Evolutionary conservation across 208 protist species (phyloP).

Genomic region (Tritrichomonas musculus): DNA sequence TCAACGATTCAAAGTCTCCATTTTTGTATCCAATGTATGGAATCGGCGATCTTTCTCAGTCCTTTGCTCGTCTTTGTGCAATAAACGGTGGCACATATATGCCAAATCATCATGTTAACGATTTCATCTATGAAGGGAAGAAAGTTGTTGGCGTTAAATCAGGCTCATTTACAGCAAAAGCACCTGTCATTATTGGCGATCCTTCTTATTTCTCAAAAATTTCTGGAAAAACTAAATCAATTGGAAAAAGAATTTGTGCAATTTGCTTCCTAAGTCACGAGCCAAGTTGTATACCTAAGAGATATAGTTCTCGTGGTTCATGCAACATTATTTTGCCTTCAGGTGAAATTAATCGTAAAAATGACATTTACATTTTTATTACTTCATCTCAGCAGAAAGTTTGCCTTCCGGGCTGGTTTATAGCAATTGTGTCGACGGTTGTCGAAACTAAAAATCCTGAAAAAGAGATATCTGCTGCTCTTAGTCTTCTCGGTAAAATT

Average conservation of each 20-base stretch:
- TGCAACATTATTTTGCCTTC: constrained; percentile 46
- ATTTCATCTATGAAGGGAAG: constrained; percentile 60
- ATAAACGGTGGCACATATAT: constrained; percentile 96
- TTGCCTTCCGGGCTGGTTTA: constrained; percentile 83
- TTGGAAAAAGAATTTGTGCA: constrained; percentile 81
- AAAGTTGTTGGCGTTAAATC: constrained; percentile 43
- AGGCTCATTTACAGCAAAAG: constrained; percentile 55
- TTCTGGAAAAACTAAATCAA: constrained; percentile 74
- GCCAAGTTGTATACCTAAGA: not conserved
- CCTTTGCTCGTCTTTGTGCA: constrained; percentile 78
- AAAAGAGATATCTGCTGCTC: constrained; percentile 73
- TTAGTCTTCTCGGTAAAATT: constrained; percentile 71
- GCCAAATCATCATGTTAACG: constrained; percentile 87
- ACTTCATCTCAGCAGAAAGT: constrained; percentile 82
- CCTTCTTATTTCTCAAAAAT: constrained; percentile 94
- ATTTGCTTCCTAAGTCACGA: constrained; percentile 66
- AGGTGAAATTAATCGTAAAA: constrained; percentile 6
- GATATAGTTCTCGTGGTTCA: constrained; percentile 22
- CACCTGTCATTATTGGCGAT: constrained; percentile 86
- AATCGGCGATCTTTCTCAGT: constrained; percentile 95
- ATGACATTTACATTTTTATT: constrained; percentile 92
- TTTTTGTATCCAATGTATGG: constrained; percentile 99
- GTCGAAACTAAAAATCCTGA: constrained; percentile 88
- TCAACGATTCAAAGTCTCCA: constrained; percentile 71
- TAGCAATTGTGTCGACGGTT: constrained; percentile 88